phyloP scores from a whole-genome alignment of 1,139 yeast species.

The Blastobotrys petasosporus region DNA sequence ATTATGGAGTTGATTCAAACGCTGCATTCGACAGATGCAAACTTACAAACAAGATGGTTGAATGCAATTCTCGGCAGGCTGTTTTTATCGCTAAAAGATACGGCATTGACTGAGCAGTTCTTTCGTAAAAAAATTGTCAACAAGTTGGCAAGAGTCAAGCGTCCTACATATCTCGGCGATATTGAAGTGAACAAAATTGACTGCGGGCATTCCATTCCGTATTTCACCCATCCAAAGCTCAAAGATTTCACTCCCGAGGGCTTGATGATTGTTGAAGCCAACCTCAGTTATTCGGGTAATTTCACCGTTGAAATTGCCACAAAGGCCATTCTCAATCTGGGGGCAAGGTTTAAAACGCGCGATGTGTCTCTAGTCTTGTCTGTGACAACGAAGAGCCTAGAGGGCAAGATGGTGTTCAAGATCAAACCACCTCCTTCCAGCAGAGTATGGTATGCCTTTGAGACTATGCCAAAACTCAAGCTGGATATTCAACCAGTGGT shows the following conservation, averaged over 20 bases:
- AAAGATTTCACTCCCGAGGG: slow-evolving; percentile 78
- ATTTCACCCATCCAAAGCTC: slow-evolving; percentile 65
- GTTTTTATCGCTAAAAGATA: slow-evolving; percentile 68
- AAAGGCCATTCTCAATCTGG: slow-evolving; percentile 65
- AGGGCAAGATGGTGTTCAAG: slow-evolving; percentile 65
- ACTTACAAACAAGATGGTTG: slow-evolving; percentile 80
- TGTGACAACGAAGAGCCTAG: slow-evolving; percentile 59
- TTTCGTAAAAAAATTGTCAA: slow-evolving; percentile 57
- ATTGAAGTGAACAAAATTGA: slow-evolving; percentile 66
- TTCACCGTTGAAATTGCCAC: slow-evolving; percentile 74
- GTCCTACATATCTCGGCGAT: slow-evolving; percentile 83
- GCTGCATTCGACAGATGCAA: slow-evolving; percentile 75
- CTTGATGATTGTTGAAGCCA: slow-evolving; percentile 53
- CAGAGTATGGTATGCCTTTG: slow-evolving; percentile 87
- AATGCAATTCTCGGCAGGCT: slow-evolving; percentile 81
- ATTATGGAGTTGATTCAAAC: slow-evolving; percentile 70
- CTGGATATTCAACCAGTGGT: slow-evolving; percentile 82
- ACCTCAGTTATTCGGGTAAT: slow-evolving; percentile 65
- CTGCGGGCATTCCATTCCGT: slow-evolving; percentile 78
- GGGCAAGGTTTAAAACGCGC: slow-evolving; percentile 67
- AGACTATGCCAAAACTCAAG: slow-evolving; percentile 66
- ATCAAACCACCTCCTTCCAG: slow-evolving; percentile 88
- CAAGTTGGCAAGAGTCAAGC: slow-evolving; percentile 71
- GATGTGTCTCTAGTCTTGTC: slow-evolving; percentile 73
- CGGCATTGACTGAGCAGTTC: slow-evolving; percentile 55